These are phyloP conservation scores for Sutorius australiensis DNA, from an alignment of 768 basidiomycete species.

Conservation along the genomic window DNA sequence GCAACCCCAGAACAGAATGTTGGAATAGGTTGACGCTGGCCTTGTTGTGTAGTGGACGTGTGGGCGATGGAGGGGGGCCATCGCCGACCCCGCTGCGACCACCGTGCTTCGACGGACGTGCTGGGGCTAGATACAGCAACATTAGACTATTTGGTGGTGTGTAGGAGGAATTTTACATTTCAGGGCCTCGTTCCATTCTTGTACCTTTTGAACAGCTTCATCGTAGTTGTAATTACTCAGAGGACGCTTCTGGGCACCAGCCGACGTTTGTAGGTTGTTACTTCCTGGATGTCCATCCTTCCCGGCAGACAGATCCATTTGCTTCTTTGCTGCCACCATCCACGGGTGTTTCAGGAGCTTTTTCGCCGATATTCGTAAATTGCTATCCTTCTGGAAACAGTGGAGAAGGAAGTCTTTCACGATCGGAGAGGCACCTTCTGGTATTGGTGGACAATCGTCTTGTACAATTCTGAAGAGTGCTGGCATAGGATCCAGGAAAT, in stretches of 20 bases:
- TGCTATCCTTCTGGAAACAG: constrained; percentile 97
- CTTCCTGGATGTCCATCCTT: constrained; percentile 30
- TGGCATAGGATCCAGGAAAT: constrained; percentile 96
- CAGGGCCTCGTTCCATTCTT: constrained; percentile 98
- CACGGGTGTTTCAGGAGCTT: constrained; percentile 92
- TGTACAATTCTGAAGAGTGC: constrained; percentile 98
- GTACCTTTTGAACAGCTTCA: constrained; percentile 90
- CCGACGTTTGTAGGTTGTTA: constrained; percentile 36
- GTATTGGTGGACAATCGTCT: constrained; percentile 95
- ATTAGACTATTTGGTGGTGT: constrained; percentile 4
- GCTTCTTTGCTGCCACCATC: constrained; percentile 85
- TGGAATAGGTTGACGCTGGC: constrained; percentile 26
- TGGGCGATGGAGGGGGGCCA: constrained; percentile 44
- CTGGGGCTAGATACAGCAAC: constrained; percentile 58
- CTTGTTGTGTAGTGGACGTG: constrained; percentile 31
- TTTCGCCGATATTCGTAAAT: constrained; percentile 89
- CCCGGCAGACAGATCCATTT: constrained; percentile 44
- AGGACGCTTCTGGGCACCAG: constrained; percentile 41
- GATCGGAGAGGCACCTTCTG: constrained; percentile 90
- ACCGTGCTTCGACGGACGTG: constrained; percentile 68
- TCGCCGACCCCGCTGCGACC: constrained; percentile 34
- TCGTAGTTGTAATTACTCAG: constrained; percentile 85
- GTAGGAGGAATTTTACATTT: constrained; percentile 53
- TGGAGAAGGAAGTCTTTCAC: constrained; percentile 96
- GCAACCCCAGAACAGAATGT: constrained; percentile 32